Base-by-base conservation (phyloP, 306 rosid species). In the Betula pendula region DNA sequence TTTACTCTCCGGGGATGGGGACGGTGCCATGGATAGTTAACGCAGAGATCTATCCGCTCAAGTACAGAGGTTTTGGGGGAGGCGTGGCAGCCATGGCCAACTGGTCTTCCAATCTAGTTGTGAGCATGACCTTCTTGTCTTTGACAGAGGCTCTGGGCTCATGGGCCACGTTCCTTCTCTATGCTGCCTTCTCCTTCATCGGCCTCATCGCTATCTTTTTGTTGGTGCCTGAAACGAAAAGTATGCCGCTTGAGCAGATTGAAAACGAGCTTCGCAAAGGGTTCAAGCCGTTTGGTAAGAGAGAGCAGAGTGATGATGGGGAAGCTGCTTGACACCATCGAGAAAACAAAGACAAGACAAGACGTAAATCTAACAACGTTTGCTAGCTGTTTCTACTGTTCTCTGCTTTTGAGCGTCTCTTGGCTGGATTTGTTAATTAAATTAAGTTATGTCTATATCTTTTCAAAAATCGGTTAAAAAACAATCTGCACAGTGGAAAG, bases 21-120 rank as follows among this genome's bases (percentile, higher is more conserved):
- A 89, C 93, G 0, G 88, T 86, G 4, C 98, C 98, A 1, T 93
- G 97, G 98, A 84, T 93, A 74, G 85, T 93, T 52, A 91, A 91
- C 84, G 87, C 95, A 0, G 97, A 93, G 89, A 89, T 93, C 24
- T 93, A 93, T 55, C 98, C 97, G 0, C 51, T 88, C 60, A 88
- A 85, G 67, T 91, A 87, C 81, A 79, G 96, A 84, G 97, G 98
- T 1, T 45, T 85, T 14, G 91, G 95, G 31, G 98, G 98, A 74
- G 96, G 97, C 31, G 87, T 93, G 17, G 93, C 96, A 53, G 98
- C 93, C 68, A 92, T 93, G 65, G 70, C 89, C 9, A 93, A 93
- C 79, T 93, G 98, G 98, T 52, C 81, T 11, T 76, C 93, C 13
- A 93, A 93, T 77, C 87, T 93, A 74, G 65, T 93, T 2, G 91